These are phyloP conservation scores for Aspergillus alliaceus DNA, from an alignment of 2,329 filamentous ascomycete species.

Conservation along the genomic window DNA sequence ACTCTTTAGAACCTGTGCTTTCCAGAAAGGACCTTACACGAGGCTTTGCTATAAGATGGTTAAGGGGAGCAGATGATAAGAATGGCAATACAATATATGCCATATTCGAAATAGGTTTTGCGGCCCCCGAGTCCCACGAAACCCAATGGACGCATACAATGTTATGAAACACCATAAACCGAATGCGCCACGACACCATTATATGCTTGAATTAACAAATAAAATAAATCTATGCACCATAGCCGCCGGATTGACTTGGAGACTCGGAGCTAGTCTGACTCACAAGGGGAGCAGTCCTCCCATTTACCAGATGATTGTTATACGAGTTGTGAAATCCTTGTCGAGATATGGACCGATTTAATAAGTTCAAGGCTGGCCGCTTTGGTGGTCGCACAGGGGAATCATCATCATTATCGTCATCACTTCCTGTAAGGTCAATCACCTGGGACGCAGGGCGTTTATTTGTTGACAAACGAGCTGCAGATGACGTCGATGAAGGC, in stretches of 20 bases:
- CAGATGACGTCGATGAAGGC: slow-evolving; percentile 40
- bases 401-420: slow-evolving; percentile 51
- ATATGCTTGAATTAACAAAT: slow-evolving; percentile 15
- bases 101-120: background rate
- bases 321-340: slow-evolving; percentile 24
- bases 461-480: slow-evolving; percentile 33
- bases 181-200: slow-evolving; percentile 19
- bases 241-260: slow-evolving; percentile 7
- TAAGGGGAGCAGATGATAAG: background rate
- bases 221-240: slow-evolving; percentile 15
- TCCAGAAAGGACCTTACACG: background rate
- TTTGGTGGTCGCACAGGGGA: slow-evolving; percentile 39
- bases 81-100: background rate
- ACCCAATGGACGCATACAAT: slow-evolving; percentile 2
- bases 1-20: background rate
- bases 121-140: slow-evolving; percentile 2
- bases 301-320: slow-evolving; percentile 21
- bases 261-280: slow-evolving; percentile 18
- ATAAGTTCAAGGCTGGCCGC: slow-evolving; percentile 27
- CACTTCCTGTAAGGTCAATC: slow-evolving; percentile 55
- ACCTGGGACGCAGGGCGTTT: slow-evolving; percentile 51
- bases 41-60: background rate
- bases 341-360: slow-evolving; percentile 21
- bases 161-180: slow-evolving; percentile 6
- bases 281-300: slow-evolving; percentile 17